Percentiles rank a stretch among this genome's conserved stretches.
phyloP scores from a whole-genome alignment of 176 grass and related monocot genomes.

The Chrysopogon serrulatus region DNA sequence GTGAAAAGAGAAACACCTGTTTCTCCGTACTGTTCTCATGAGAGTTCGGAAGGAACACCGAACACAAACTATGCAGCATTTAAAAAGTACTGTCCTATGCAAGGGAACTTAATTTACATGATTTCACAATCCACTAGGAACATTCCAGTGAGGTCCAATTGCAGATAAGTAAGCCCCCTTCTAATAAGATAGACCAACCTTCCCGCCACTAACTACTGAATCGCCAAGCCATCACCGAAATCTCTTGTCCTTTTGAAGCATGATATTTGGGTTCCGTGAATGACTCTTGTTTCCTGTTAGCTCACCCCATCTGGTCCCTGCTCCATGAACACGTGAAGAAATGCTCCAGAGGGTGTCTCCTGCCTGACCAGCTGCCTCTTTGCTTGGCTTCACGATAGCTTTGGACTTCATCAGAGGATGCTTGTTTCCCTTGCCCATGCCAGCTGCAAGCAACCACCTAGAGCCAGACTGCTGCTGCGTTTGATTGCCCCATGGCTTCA shows the following conservation, averaged over 20 bases:
- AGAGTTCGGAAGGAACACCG: constrained; percentile 4
- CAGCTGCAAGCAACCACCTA: constrained; percentile 92
- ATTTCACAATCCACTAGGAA: background rate
- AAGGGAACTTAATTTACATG: constrained; percentile 33
- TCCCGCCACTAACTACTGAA: constrained; percentile 6
- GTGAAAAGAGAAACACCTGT: background rate
- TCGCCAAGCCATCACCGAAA: constrained; percentile 28
- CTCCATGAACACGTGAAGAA: constrained; percentile 73
- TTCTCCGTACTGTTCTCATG: constrained; percentile 3
- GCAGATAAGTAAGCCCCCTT: background rate
- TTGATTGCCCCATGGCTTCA: constrained; percentile 71
- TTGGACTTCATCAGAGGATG: constrained; percentile 89
- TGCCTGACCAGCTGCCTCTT: constrained; percentile 37
- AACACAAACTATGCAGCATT: background rate
- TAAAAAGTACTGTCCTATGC: background rate
- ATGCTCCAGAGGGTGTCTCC: constrained; percentile 94
- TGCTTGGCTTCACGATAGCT: constrained; percentile 29
- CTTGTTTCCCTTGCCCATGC: constrained; percentile 92
- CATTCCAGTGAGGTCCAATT: background rate
- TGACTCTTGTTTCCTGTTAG: constrained; percentile 43
- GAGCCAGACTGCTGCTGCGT: constrained; percentile 86
- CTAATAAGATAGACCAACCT: background rate
- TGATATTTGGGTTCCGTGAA: constrained; percentile 78
- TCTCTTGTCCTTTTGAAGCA: constrained; percentile 67
- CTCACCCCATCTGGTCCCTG: constrained; percentile 53